Evolutionary conservation across 2,329 filamentous ascomycete species (phyloP).

Genomic region (Pseudocercospora pini-densiflorae): DNA sequence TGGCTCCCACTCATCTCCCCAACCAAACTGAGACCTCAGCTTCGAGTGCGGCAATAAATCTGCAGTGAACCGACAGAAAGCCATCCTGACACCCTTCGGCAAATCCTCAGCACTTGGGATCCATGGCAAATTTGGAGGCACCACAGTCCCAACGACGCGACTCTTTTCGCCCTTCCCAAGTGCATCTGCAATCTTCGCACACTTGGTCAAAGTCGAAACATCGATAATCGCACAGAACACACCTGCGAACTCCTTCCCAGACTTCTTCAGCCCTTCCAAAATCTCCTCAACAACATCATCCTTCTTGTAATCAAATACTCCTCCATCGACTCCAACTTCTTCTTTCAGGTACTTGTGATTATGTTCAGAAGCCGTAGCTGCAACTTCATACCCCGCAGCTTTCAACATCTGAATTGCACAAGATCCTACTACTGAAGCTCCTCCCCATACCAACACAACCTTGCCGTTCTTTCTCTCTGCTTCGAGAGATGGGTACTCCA

Average conservation of each 20-base stretch:
- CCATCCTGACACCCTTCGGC: slow-evolving; percentile 14
- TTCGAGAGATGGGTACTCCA: slow-evolving; percentile 19
- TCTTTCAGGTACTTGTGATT: slow-evolving; percentile 52
- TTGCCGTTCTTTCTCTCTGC: slow-evolving; percentile 36
- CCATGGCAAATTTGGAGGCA: slow-evolving; percentile 18
- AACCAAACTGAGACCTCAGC: slow-evolving; percentile 36
- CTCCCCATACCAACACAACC: slow-evolving; percentile 57
- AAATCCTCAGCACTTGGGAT: slow-evolving; percentile 13
- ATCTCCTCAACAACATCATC: slow-evolving; percentile 39
- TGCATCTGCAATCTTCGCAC: slow-evolving; percentile 15
- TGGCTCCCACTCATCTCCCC: slow-evolving; percentile 22
- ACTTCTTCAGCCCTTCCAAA: slow-evolving; percentile 33
- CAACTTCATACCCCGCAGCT: slow-evolving; percentile 51
- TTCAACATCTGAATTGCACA: slow-evolving; percentile 53
- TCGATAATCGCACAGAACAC: slow-evolving; percentile 31
- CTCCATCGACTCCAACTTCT: slow-evolving; percentile 32
- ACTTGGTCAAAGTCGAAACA: slow-evolving; percentile 11
- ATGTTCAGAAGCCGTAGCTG: slow-evolving; percentile 48
- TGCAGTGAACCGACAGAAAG: slow-evolving; percentile 10
- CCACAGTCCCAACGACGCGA: slow-evolving; percentile 21
- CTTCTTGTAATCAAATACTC: slow-evolving; percentile 50
- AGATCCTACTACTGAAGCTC: slow-evolving; percentile 52
- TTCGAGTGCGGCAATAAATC: slow-evolving; percentile 7
- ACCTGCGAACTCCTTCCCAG: slow-evolving; percentile 38
- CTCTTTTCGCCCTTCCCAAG: slow-evolving; percentile 10